A percentile compares a stretch with the other conserved stretches of the same genome.
Evolutionary conservation across 2,329 filamentous ascomycete species (phyloP).

Genomic region (Pseudocercospora fijiensis): DNA sequence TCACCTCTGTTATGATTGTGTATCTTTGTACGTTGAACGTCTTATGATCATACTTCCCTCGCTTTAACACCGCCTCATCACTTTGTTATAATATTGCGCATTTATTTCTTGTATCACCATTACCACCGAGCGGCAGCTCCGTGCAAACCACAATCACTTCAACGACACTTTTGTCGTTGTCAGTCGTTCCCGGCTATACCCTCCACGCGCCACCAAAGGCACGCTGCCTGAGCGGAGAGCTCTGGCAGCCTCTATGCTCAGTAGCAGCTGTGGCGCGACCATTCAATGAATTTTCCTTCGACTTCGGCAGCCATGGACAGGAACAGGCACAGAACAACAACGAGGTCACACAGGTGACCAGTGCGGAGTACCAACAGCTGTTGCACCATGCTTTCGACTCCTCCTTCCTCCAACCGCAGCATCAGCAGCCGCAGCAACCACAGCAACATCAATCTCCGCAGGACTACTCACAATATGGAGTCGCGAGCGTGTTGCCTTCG

Average conservation of each 20-base stretch:
- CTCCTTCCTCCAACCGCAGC: conserved; percentile 16
- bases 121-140: conserved; percentile 15
- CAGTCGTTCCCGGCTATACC: conserved; percentile 32
- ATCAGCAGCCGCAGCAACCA: conserved; percentile 17
- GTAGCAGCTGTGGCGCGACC: conserved; percentile 52
- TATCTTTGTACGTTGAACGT: conserved; percentile 17
- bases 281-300: conserved; percentile 49
- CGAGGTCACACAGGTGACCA: conserved; percentile 26
- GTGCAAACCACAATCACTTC: conserved; percentile 22
- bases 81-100: conserved; percentile 24
- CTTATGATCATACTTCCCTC: conserved; percentile 25
- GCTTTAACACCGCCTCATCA: conserved; percentile 25
- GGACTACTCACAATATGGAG: conserved; percentile 33
- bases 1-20: conserved; percentile 19
- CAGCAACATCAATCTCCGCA: conserved; percentile 22
- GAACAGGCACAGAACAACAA: conserved; percentile 41
- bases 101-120: conserved; percentile 20
- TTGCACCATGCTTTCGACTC: conserved; percentile 23
- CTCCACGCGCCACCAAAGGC: conserved; percentile 42
- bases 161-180: conserved; percentile 23
- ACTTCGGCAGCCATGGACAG: conserved; percentile 45
- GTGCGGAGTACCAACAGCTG: conserved; percentile 32
- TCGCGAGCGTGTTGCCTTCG: conserved; percentile 32
- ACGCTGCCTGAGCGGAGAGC: conserved; percentile 51
- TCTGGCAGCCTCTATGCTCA: conserved; percentile 54